A percentile compares a stretch with the other conserved stretches of the same genome.
These are phyloP conservation scores for Fusarium sp. DNA, from an alignment of 2,329 filamentous ascomycete genomes.

Conservation along the genomic window DNA sequence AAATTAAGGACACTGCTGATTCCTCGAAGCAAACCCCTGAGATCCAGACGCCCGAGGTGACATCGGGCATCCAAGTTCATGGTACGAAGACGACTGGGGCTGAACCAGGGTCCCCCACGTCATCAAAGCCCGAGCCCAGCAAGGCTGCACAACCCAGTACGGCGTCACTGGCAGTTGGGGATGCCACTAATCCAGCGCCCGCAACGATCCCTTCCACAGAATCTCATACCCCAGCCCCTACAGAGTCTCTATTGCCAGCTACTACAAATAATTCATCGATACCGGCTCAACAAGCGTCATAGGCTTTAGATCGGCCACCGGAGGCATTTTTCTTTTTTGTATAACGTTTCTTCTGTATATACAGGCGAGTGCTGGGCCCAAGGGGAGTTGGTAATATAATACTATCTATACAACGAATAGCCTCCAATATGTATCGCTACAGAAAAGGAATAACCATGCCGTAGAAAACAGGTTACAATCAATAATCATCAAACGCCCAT, in stretches of 20 bases:
- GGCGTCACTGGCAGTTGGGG: slow-evolving; percentile 4
- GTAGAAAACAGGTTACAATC: background rate
- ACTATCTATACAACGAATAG: background rate
- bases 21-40: slow-evolving; percentile 15
- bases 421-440: slow-evolving; percentile 1
- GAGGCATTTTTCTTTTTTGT: background rate
- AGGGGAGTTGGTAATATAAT: background rate
- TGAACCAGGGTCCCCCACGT: slow-evolving; percentile 4
- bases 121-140: slow-evolving; percentile 12
- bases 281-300: background rate
- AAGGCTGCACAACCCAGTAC: slow-evolving; percentile 16
- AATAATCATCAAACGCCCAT: background rate
- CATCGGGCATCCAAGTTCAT: background rate
- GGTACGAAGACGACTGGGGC: slow-evolving; percentile 5
- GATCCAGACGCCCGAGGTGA: slow-evolving; percentile 24
- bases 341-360: background rate
- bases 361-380: background rate
- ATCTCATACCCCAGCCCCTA: background rate
- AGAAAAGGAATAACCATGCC: background rate
- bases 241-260: slow-evolving; percentile 3
- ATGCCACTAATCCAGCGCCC: slow-evolving; percentile 10
- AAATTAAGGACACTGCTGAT: slow-evolving; percentile 35
- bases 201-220: slow-evolving; percentile 6
- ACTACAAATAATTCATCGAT: background rate
- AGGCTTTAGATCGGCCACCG: background rate